A percentile compares a stretch with the other conserved stretches of the same genome.
Conservation (phyloP, 2,329 filamentous ascomycete genomes). For the Ambrosiella beaveri region DNA sequence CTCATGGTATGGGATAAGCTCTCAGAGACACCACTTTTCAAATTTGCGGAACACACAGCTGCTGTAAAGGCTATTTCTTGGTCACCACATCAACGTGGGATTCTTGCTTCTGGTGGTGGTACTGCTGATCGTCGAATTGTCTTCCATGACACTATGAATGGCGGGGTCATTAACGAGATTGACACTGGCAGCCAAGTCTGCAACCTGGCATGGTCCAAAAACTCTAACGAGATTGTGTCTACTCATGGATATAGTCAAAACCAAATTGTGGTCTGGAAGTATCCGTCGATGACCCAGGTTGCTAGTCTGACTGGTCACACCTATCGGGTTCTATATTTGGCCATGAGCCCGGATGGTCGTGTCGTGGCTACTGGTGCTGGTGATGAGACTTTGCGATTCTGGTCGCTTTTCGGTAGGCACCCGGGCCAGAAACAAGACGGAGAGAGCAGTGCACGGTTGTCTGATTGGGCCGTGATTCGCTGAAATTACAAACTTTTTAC, state of each 20-base stretch:
- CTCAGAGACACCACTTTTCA: constrained; percentile 78
- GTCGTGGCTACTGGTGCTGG: constrained; percentile 91
- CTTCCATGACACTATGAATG: constrained; percentile 91
- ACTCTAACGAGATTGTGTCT: constrained; percentile 91
- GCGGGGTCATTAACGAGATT: constrained; percentile 64
- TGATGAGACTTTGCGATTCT: constrained; percentile 90
- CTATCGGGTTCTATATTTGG: constrained; percentile 86
- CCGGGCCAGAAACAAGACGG: constrained; percentile 54
- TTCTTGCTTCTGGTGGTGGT: constrained; percentile 89
- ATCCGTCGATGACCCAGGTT: constrained; percentile 93
- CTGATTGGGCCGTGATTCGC: constrained; percentile 73
- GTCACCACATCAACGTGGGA: constrained; percentile 87
- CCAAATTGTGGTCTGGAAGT: constrained; percentile 98
- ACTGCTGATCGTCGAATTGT: constrained; percentile 93
- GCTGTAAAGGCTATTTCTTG: constrained; percentile 96
- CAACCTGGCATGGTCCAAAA: constrained; percentile 92
- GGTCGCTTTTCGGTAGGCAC: constrained; percentile 84
- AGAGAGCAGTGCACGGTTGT: constrained; percentile 42
- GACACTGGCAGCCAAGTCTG: constrained; percentile 98
- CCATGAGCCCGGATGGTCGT: constrained; percentile 91
- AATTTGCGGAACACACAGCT: constrained; percentile 86
- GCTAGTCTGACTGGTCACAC: constrained; percentile 91
- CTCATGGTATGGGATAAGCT: constrained; percentile 97
- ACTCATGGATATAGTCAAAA: constrained; percentile 97
- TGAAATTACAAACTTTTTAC: constrained; percentile 19